Evolutionary conservation across 2,329 filamentous ascomycete genomes (phyloP).

Genomic region (Lachnum nothofagi): DNA sequence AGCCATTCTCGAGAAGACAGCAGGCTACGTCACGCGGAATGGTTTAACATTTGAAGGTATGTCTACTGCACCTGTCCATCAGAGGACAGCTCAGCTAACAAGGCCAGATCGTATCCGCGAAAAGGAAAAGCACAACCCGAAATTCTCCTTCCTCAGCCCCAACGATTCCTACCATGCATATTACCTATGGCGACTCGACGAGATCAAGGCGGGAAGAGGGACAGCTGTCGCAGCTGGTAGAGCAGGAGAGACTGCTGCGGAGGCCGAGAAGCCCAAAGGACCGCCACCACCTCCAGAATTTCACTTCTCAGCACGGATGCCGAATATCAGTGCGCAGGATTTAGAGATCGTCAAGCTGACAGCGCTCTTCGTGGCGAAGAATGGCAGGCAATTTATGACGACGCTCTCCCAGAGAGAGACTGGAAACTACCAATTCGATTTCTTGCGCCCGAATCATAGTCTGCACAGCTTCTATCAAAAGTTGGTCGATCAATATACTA

Average conservation of each 20-base stretch:
- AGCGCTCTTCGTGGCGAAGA: constrained; percentile 86
- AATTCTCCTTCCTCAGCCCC: constrained; percentile 79
- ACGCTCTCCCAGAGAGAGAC: constrained; percentile 81
- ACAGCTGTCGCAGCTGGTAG: constrained; percentile 73
- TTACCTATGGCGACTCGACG: constrained; percentile 84
- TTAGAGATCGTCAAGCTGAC: constrained; percentile 70
- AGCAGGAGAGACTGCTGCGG: constrained; percentile 54
- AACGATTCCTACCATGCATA: constrained; percentile 81
- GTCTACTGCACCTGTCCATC: constrained; percentile 9
- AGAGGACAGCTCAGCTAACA: constrained; percentile 14
- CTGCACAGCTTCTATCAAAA: constrained; percentile 94
- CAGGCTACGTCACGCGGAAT: constrained; percentile 76
- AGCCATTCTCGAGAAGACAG: constrained; percentile 84
- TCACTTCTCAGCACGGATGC: constrained; percentile 92
- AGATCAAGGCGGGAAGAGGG: constrained; percentile 79
- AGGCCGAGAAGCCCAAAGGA: constrained; percentile 66
- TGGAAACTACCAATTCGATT: constrained; percentile 92
- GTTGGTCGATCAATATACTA: constrained; percentile 88
- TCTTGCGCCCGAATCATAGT: constrained; percentile 89
- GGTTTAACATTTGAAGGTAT: constrained; percentile 56
- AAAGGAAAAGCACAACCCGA: constrained; percentile 78
- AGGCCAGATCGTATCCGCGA: constrained; percentile 70
- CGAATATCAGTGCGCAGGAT: constrained; percentile 93
- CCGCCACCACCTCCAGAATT: constrained; percentile 83
- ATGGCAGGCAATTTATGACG: constrained; percentile 88